Evolutionary conservation across 2,329 filamentous ascomycete genomes (phyloP).

Genomic region (Ophiostoma triangulosporum): DNA sequence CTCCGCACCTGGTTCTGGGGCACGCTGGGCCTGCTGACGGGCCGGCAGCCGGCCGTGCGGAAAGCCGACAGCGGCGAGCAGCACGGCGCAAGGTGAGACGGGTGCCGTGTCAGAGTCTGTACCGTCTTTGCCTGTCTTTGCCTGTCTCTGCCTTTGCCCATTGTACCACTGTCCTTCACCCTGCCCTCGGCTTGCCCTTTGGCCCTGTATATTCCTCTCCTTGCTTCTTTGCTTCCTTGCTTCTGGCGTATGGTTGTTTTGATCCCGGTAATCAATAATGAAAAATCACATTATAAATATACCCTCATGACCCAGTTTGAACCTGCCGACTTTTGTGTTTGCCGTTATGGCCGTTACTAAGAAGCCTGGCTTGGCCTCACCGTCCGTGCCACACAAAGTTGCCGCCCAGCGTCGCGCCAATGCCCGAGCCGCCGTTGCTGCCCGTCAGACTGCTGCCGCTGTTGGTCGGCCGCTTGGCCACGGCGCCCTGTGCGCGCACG

Average conservation of each 20-base stretch:
- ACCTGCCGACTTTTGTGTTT: background rate
- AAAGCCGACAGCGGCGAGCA: background rate
- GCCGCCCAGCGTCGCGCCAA: constrained; percentile 37
- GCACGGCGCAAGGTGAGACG: background rate
- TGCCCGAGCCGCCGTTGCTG: constrained; percentile 21
- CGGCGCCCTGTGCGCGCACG: constrained; percentile 62
- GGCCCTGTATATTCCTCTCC: background rate
- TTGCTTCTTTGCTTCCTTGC: too few species aligned
- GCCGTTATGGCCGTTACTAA: too few species aligned
- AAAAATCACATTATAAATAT: too few species aligned
- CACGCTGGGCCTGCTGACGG: constrained; percentile 8
- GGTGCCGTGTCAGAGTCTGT: too few species aligned
- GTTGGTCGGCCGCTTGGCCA: constrained; percentile 68
- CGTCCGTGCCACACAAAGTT: constrained; percentile 41
- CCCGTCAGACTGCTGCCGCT: constrained; percentile 36
- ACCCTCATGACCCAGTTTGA: background rate
- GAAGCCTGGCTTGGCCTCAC: constrained; percentile 16
- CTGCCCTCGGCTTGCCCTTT: background rate
- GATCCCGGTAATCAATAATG: too few species aligned
- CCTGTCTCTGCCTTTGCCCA: background rate
- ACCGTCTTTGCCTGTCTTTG: background rate
- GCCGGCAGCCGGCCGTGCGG: background rate
- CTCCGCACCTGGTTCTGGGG: constrained; percentile 17
- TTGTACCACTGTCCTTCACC: background rate
- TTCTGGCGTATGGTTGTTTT: background rate